Evolutionary conservation across 148 eudicot genomes (phyloP).

Genomic region (Persicaria maculosa): DNA sequence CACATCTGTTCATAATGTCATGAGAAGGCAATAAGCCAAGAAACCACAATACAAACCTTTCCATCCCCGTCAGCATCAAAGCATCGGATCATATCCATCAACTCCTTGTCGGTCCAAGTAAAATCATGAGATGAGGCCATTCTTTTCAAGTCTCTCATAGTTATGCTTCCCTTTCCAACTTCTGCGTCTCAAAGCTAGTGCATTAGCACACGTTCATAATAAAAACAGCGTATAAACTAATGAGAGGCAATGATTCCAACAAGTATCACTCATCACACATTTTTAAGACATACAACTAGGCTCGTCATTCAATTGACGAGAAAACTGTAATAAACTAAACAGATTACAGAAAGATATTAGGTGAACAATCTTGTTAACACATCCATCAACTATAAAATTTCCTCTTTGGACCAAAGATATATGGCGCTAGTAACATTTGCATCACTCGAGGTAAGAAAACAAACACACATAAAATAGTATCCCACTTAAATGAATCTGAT

Average conservation of each 20-base stretch:
- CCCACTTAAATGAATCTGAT: no score
- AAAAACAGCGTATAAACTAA: neutral
- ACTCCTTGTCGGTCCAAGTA: conserved; percentile 80
- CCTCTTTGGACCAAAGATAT: neutral
- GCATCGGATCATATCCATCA: conserved; percentile 67
- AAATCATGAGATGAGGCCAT: conserved; percentile 79
- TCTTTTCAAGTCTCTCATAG: conserved; percentile 50
- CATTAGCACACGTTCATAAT: neutral
- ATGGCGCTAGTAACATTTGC: neutral
- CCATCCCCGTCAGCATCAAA: conserved; percentile 74
- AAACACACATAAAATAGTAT: neutral
- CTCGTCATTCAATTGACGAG: neutral
- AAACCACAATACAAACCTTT: conserved; percentile 41
- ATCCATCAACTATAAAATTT: neutral
- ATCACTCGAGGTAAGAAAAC: neutral
- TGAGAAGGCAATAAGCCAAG: neutral
- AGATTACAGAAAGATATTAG: neutral
- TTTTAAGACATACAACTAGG: neutral
- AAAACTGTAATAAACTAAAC: neutral
- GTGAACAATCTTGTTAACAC: neutral
- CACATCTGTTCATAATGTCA: neutral
- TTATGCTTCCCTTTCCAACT: conserved; percentile 67
- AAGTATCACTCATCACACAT: neutral
- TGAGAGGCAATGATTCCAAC: neutral
- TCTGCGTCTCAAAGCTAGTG: conserved; percentile 31